These are phyloP conservation scores for Aspergillus clavatus DNA, from an alignment of 2,329 filamentous ascomycete species.

Conservation along the genomic window DNA sequence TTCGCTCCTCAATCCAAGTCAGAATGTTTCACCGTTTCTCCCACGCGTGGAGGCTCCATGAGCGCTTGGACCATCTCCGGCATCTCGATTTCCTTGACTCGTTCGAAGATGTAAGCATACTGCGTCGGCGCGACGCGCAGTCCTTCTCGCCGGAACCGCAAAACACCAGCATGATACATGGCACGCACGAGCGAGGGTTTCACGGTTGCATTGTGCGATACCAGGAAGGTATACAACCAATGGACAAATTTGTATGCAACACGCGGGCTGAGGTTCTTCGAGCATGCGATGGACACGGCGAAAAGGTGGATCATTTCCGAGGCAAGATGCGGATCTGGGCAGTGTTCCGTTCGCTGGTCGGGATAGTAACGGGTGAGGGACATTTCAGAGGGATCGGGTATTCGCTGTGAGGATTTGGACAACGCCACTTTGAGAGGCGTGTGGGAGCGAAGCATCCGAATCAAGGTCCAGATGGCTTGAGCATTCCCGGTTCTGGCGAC, in stretches of 20 bases:
- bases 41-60: slow-evolving; percentile 16
- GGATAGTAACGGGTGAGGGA: slow-evolving; percentile 25
- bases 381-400: slow-evolving; percentile 21
- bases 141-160: slow-evolving; percentile 39
- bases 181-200: slow-evolving; percentile 43
- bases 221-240: slow-evolving; percentile 45
- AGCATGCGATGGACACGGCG: slow-evolving; percentile 42
- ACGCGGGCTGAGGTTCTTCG: slow-evolving; percentile 33
- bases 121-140: slow-evolving; percentile 29
- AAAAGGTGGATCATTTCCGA: slow-evolving; percentile 43
- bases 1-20: slow-evolving; percentile 2
- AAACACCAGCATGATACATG: slow-evolving; percentile 47
- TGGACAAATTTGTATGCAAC: slow-evolving; percentile 44
- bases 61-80: slow-evolving; percentile 34
- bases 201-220: slow-evolving; percentile 40
- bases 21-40: not conserved
- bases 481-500: slow-evolving; percentile 29
- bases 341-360: slow-evolving; percentile 14
- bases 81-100: slow-evolving; percentile 43
- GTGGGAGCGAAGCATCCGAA: slow-evolving; percentile 34
- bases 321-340: slow-evolving; percentile 33
- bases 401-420: slow-evolving; percentile 26
- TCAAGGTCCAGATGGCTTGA: slow-evolving; percentile 23
- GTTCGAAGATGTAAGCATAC: slow-evolving; percentile 42
- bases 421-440: slow-evolving; percentile 37